Conservation (phyloP, 2,329 filamentous ascomycete genomes). For the Nigrograna mackinnonii region DNA sequence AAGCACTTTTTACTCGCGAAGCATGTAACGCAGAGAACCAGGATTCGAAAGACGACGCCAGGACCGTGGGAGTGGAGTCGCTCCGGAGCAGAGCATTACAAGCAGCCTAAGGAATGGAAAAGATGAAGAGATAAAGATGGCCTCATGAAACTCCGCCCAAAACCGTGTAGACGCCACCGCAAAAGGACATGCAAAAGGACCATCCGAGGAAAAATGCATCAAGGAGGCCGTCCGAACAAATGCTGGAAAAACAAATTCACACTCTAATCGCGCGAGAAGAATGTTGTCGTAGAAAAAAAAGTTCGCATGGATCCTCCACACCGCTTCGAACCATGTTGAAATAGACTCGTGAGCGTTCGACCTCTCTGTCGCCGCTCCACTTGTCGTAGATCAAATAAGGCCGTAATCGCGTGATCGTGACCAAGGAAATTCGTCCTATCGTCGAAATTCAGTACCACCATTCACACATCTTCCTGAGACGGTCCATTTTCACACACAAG, state of each 20-base stretch:
- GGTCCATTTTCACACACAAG: constrained; percentile 29
- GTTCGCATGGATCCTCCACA: constrained; percentile 23
- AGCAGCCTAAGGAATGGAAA: constrained; percentile 32
- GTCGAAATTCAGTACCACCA: constrained; percentile 1
- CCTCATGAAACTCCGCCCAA: constrained; percentile 20
- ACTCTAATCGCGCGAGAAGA: constrained; percentile 9
- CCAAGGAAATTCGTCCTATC: constrained; percentile 39
- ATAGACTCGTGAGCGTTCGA: constrained; percentile 39
- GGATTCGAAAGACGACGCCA: constrained; percentile 24
- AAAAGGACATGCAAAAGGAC: constrained; percentile 34
- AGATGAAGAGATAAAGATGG: constrained; percentile 19
- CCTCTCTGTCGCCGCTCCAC: constrained; percentile 34
- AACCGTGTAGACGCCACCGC: constrained; percentile 23
- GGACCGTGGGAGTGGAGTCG: constrained; percentile 29
- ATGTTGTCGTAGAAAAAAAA: constrained; percentile 18
- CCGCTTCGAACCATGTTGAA: constrained; percentile 32
- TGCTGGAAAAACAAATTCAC: constrained; percentile 23
- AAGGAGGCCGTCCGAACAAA: constrained; percentile 28
- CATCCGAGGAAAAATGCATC: constrained; percentile 39
- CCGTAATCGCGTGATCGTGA: constrained; percentile 39
- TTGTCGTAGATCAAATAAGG: constrained; percentile 28
- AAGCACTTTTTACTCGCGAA: constrained; percentile 35
- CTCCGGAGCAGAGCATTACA: constrained; percentile 32
- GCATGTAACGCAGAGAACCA: constrained; percentile 9
- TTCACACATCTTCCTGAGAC: neutral